phyloP scores from a whole-genome alignment of 2,329 filamentous ascomycete genomes.

The Curvularia hawaiiensis region DNA sequence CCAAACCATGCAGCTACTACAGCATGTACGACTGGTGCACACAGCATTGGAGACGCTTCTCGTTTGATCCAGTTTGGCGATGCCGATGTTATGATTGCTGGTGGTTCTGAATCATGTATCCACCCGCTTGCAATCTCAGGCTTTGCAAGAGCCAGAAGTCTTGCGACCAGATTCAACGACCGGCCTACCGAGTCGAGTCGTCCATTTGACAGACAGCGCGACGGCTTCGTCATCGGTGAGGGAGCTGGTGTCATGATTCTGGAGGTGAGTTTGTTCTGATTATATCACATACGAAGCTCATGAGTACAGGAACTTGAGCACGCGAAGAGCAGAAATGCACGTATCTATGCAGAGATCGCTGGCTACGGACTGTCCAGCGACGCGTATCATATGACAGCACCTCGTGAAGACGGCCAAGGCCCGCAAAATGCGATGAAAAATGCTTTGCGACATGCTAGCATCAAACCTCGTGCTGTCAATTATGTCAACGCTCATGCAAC shows the following conservation, averaged over 20 bases:
- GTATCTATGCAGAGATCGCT: conserved; percentile 84
- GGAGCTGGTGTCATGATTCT: conserved; percentile 87
- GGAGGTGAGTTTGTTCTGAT: conserved; percentile 58
- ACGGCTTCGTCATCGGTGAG: conserved; percentile 92
- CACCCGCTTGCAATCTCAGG: conserved; percentile 92
- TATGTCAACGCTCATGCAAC: conserved; percentile 98
- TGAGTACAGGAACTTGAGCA: conserved; percentile 74
- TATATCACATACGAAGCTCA: neutral
- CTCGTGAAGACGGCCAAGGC: conserved; percentile 79
- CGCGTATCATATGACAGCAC: conserved; percentile 92
- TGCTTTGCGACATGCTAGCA: conserved; percentile 73
- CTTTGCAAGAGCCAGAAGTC: conserved; percentile 84
- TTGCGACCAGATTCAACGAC: conserved; percentile 82
- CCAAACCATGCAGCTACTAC: conserved; percentile 94
- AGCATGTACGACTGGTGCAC: conserved; percentile 93
- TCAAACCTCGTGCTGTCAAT: conserved; percentile 74
- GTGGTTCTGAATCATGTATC: conserved; percentile 92
- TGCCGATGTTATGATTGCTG: conserved; percentile 94
- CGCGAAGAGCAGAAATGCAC: conserved; percentile 76
- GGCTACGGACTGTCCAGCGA: conserved; percentile 93
- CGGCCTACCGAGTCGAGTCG: conserved; percentile 73
- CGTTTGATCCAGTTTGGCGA: conserved; percentile 90
- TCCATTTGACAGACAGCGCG: conserved; percentile 80
- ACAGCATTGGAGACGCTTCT: conserved; percentile 93
- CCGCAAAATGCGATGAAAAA: conserved; percentile 84